A percentile compares a stretch with the other conserved stretches of the same genome.
phyloP scores from a whole-genome alignment of 164 flowering plant species.

The Amborella trichopoda region DNA sequence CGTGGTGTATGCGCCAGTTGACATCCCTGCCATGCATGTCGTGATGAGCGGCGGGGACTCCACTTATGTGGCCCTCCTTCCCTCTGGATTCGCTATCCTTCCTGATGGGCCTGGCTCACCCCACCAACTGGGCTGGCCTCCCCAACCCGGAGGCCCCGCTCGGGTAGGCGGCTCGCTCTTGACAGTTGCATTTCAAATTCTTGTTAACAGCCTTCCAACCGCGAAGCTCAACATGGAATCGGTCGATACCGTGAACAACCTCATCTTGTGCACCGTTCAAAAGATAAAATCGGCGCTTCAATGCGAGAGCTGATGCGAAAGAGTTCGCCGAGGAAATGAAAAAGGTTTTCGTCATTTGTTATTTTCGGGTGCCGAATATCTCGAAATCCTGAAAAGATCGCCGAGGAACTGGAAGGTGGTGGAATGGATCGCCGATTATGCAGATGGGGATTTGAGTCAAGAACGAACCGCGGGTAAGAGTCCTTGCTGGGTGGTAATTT shows the following conservation, averaged over 20 bases:
- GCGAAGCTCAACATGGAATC: constrained; percentile 95
- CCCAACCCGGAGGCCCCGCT: constrained; percentile 2
- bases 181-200: constrained; percentile 89
- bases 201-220: constrained; percentile 84
- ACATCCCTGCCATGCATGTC: constrained; percentile 90
- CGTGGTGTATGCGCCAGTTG: constrained; percentile 97
- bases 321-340: not conserved
- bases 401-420: not conserved
- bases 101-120: constrained; percentile 68
- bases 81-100: constrained; percentile 78
- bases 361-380: not conserved
- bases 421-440: not conserved
- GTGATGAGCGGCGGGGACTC: constrained; percentile 99
- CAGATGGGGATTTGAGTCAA: constrained; percentile 74
- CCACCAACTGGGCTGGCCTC: constrained; percentile 14
- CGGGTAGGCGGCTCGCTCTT: constrained; percentile 64
- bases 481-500: constrained; percentile 51
- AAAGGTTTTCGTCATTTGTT: constrained; percentile 1
- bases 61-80: constrained; percentile 82
- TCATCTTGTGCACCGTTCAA: constrained; percentile 92
- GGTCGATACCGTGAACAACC: constrained; percentile 91
- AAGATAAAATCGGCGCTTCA: constrained; percentile 90
- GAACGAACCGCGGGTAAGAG: constrained; percentile 88
- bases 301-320: constrained; percentile 42
- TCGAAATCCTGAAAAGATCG: not conserved